phyloP scores from a whole-genome alignment of 164 flowering plant genomes.

The Liriodendron chinense region DNA sequence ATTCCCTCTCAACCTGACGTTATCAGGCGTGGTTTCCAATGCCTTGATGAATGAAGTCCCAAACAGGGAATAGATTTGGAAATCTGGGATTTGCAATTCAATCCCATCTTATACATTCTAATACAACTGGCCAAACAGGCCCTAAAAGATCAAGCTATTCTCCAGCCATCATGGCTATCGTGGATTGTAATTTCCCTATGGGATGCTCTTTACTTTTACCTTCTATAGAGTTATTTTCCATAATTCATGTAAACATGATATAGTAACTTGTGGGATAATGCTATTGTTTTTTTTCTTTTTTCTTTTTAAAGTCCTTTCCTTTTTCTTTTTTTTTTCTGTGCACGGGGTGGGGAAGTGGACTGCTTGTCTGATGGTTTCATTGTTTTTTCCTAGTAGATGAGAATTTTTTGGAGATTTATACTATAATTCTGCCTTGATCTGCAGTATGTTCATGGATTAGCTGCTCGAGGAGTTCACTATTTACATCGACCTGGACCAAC shows the following conservation, averaged over 20 bases:
- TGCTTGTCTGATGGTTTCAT: not conserved
- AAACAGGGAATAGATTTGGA: too few species aligned
- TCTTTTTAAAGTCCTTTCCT: not conserved
- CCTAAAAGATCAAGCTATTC: too few species aligned
- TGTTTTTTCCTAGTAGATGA: not conserved
- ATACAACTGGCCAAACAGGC: too few species aligned
- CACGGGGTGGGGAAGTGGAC: not conserved
- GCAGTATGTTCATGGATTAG: constrained; percentile 96
- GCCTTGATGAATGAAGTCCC: too few species aligned
- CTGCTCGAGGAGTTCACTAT: constrained; percentile 98
- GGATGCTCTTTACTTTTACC: not conserved
- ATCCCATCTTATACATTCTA: too few species aligned
- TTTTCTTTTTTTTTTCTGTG: not conserved
- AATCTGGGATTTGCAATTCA: too few species aligned
- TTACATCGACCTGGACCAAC: constrained; percentile 92
- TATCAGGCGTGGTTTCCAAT: too few species aligned
- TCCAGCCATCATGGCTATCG: too few species aligned
- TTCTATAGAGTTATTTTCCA: not conserved
- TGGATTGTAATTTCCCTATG: too few species aligned
- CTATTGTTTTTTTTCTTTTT: not conserved
- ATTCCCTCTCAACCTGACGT: too few species aligned
- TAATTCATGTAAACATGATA: not conserved
- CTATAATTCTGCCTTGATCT: constrained; percentile 3
- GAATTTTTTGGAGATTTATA: not conserved
- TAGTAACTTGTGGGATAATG: not conserved